Percentiles rank a stretch among this genome's conserved stretches.
Conservation (phyloP, 345 rosid species). For the Noccaea bulbosa region DNA sequence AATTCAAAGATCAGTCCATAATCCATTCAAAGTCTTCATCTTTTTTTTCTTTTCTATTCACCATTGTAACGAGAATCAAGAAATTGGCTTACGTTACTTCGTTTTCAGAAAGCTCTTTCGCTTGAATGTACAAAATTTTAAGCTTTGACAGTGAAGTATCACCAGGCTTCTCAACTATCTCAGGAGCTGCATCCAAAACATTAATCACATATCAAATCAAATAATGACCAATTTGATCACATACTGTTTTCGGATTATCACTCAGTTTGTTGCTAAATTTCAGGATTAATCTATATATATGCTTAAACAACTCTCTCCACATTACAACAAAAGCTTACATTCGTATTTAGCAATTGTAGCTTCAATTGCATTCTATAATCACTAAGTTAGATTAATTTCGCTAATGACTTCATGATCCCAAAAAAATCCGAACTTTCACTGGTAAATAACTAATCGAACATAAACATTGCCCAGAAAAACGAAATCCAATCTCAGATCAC, state of each 20-base stretch:
- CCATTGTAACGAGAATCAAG: not conserved
- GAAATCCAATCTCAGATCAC: conserved; percentile 12
- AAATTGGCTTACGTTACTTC: conserved; percentile 69
- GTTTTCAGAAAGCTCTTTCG: conserved; percentile 83
- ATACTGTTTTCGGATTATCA: no score
- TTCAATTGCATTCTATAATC: not conserved
- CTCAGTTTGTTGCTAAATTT: no score
- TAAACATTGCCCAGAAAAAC: not conserved
- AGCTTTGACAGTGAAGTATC: conserved; percentile 72
- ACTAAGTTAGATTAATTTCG: not conserved
- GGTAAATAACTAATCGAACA: not conserved
- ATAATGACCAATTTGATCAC: no score
- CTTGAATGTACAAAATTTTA: conserved; percentile 61
- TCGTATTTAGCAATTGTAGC: no score
- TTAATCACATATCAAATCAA: not conserved
- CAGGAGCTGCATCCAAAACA: conserved; percentile 69
- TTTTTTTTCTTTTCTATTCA: not conserved
- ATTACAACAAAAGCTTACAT: not conserved
- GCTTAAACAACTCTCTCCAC: no score
- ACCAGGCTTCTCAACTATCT: conserved; percentile 89
- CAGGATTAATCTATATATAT: no score
- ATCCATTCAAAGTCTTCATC: not conserved
- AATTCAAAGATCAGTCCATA: not conserved
- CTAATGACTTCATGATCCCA: not conserved
- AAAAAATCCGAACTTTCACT: not conserved